Conservation (phyloP, 345 rosid genomes). For the Litchi chinensis region DNA sequence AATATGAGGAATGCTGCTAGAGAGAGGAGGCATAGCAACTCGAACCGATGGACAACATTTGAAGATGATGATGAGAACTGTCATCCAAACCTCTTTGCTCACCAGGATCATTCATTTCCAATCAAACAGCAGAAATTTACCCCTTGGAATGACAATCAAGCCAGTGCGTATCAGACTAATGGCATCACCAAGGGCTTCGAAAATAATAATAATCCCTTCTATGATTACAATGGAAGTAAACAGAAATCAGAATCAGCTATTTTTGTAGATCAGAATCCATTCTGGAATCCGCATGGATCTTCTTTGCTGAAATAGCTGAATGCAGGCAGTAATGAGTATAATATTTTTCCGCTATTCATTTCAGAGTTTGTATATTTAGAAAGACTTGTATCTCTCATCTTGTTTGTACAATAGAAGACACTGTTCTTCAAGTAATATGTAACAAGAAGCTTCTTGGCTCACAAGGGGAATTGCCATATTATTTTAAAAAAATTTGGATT, state of each 20-base stretch:
- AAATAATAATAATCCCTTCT: conserved; percentile 26
- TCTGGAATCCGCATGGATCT: conserved; percentile 28
- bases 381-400: background rate
- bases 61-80: conserved; percentile 56
- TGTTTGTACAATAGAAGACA: conserved; percentile 21
- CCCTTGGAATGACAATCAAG: background rate
- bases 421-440: conserved; percentile 30
- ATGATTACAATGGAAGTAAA: conserved; percentile 15
- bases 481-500: too few species aligned
- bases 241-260: conserved; percentile 25
- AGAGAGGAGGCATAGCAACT: conserved; percentile 42
- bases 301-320: conserved; percentile 11
- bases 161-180: background rate
- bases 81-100: conserved; percentile 61
- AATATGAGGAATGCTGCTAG: conserved; percentile 46
- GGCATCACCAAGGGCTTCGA: background rate
- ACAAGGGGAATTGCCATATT: background rate
- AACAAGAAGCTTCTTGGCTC: background rate
- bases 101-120: conserved; percentile 14
- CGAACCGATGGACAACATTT: conserved; percentile 59
- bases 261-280: conserved; percentile 33
- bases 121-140: conserved; percentile 3
- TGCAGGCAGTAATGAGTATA: background rate
- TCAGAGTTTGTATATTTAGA: conserved; percentile 1
- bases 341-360: background rate